Base-by-base conservation (phyloP, 2,329 filamentous ascomycete genomes). In the Leptosphaerulina australis region DNA sequence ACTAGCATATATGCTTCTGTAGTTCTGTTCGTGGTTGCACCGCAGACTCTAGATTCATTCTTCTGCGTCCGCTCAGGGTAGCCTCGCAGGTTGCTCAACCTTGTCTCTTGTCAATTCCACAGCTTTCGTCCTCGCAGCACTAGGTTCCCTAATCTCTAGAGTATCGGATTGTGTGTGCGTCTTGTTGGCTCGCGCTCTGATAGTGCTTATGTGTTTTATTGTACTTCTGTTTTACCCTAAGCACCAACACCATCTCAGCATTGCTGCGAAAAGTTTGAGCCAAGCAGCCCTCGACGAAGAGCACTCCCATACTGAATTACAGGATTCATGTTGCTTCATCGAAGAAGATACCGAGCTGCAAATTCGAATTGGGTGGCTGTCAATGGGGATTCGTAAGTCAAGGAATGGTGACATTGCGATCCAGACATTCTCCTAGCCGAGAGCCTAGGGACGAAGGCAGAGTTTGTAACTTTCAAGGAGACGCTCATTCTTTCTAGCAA, bases 401-500 rank as follows among this genome's bases (percentile, higher is more conserved):
- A 97, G 76, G 9, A 85, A 83, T 17, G 85, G 82, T 0, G 91
- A 86, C 0, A 97, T 74, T 0, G 90, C 88, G 50, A 91, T 77
- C 91, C 91, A 97, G 0, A 96, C 91, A 43, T 96, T 88, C 68
- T 97, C 92, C 56, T 97, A 96, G 0, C 89, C 90, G 66, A 94
- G 94, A 0, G 93, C 97, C 91, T 92, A 96, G 0, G 91, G 84
- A 48, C 91, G 84, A 35, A 97, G 81, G 69, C 96, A 88, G 63
- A 96, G 0, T 88, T 70, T 0, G 91, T 96, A 29, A 90, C 83
- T 1, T 77, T 55, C 0, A 91, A 87, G 68, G 93, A 96, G 18
- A 75, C 67, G 0, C 75, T 70, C 0, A 96, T 80, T 58, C 91
- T 88, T 4, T 77, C 74, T 1, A 97, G 64, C 0, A 97, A 79